Evolutionary conservation across 2,329 filamentous ascomycete species (phyloP).

Genomic region (Mollisiaceae sp.): DNA sequence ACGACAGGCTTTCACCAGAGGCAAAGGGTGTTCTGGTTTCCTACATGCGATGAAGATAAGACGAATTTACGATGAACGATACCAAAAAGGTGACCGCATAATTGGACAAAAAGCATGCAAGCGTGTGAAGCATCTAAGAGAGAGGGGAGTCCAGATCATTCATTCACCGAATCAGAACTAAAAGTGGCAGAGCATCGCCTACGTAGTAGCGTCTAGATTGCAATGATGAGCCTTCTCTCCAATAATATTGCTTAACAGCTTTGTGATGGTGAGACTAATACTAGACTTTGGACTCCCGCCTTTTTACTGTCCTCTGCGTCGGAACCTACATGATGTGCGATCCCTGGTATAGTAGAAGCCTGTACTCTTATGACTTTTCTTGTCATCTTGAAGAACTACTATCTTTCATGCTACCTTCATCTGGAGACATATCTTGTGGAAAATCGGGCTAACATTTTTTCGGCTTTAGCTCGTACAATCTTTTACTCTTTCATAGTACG

Average conservation of each 20-base stretch:
- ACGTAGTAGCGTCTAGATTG: not conserved
- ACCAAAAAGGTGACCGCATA: not conserved
- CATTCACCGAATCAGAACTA: not conserved
- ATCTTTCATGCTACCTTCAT: not conserved
- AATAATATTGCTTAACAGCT: not conserved
- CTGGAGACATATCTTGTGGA: not conserved
- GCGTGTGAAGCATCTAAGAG: not conserved
- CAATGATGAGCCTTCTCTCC: not conserved
- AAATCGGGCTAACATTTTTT: not conserved
- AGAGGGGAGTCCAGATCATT: not conserved
- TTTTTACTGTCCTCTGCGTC: not conserved
- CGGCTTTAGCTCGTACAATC: too few relatives aligned
- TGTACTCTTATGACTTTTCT: too few relatives aligned
- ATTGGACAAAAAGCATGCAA: constrained; percentile 2
- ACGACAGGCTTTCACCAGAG: constrained; percentile 70
- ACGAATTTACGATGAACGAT: constrained; percentile 20
- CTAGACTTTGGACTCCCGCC: not conserved
- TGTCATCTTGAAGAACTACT: not conserved
- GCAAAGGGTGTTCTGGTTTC: constrained; percentile 53
- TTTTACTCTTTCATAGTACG: not conserved
- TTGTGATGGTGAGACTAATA: not conserved
- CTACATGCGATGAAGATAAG: constrained; percentile 49
- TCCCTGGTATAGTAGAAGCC: not conserved
- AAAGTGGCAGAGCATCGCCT: not conserved
- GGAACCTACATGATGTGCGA: not conserved